These are phyloP conservation scores for Chlamydomonas sphaeroides DNA, from an alignment of 139 green algal genomes.

Conservation along the genomic window DNA sequence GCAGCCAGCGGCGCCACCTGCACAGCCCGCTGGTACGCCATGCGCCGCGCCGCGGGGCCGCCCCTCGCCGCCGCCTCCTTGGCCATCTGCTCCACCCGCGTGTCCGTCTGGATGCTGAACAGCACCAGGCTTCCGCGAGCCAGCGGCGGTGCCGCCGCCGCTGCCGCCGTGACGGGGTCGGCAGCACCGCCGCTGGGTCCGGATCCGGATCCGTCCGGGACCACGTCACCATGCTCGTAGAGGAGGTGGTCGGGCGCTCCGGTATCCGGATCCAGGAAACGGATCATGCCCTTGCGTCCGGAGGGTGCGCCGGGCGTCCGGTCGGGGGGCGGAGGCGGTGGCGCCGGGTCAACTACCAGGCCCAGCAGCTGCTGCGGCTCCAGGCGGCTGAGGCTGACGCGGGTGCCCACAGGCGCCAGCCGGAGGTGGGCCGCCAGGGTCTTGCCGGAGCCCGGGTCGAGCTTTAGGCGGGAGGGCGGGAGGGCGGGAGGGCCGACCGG, in stretches of 20 bases:
- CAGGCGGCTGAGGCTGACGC: background rate
- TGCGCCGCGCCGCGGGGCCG: background rate
- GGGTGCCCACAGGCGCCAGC: slow-evolving; percentile 27
- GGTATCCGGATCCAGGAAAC: background rate
- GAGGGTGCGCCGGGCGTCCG: background rate
- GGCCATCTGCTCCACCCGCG: background rate
- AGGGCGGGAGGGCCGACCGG: too few relatives aligned
- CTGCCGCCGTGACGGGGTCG: background rate
- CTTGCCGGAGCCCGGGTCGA: too few relatives aligned
- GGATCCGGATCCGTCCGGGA: background rate
- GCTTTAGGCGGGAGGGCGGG: too few relatives aligned
- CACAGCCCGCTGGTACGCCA: slow-evolving; percentile 12
- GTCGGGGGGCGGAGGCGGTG: background rate
- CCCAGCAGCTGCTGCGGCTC: background rate
- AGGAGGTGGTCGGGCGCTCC: background rate
- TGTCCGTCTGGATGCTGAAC: slow-evolving; percentile 5
- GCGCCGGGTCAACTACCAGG: background rate
- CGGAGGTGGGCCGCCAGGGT: background rate
- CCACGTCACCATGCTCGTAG: background rate
- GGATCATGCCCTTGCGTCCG: slow-evolving; percentile 10
- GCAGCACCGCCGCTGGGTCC: background rate
- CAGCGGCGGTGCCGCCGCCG: background rate
- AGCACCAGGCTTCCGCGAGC: background rate
- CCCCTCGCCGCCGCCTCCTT: background rate
- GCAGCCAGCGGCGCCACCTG: background rate